phyloP scores from a whole-genome alignment of 176 grass and related monocot genomes.

The Microstegium vimineum region DNA sequence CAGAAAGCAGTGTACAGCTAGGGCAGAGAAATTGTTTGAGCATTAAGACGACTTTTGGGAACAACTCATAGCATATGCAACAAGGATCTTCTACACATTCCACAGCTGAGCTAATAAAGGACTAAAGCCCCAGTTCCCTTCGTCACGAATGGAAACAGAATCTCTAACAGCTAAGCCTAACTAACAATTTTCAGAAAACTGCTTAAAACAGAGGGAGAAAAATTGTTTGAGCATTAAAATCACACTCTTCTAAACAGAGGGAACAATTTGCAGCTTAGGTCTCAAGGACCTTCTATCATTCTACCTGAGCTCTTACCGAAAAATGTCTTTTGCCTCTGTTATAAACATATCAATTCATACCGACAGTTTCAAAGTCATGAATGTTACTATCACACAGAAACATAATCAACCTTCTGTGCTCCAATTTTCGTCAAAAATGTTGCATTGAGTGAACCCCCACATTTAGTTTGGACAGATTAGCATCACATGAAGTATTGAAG shows the following conservation, averaged over 20 bases:
- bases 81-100: background rate
- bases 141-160: background rate
- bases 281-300: background rate
- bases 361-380: background rate
- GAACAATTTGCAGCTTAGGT: background rate
- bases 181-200: background rate
- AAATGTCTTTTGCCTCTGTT: background rate
- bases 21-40: background rate
- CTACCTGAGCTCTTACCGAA: background rate
- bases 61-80: background rate
- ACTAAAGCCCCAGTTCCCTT: background rate
- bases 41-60: background rate
- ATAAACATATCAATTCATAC: background rate
- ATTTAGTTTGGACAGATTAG: background rate
- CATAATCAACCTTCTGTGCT: background rate
- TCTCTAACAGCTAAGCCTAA: background rate
- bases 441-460: background rate
- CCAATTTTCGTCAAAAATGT: background rate
- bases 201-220: background rate
- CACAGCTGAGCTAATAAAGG: background rate
- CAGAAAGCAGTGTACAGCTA: background rate
- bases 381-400: background rate
- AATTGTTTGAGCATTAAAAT: background rate
- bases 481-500: background rate
- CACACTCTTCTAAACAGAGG: background rate